These are phyloP conservation scores for Colletotrichum siamense DNA, from an alignment of 2,329 filamentous ascomycete genomes.

Conservation along the genomic window DNA sequence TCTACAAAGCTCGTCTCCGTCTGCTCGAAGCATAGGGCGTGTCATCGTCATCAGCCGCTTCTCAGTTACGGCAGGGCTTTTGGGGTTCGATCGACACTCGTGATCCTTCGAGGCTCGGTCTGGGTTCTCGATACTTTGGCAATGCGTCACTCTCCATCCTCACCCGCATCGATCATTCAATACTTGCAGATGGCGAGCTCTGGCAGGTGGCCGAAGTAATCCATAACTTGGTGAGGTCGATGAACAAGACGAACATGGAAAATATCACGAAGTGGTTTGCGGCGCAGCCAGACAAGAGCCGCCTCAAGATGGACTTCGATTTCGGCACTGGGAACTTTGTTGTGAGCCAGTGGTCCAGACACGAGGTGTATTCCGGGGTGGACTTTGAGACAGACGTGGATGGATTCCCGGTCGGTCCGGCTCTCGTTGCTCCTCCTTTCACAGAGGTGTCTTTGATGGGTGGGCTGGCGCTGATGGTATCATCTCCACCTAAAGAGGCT, in stretches of 20 bases:
- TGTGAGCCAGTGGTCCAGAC: not conserved
- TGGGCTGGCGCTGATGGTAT: not conserved
- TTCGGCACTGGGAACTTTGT: not conserved
- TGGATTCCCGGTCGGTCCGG: fast-evolving
- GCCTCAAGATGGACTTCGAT: not conserved
- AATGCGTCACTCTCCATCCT: not conserved
- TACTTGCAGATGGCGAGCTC: not conserved
- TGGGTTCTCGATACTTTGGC: not conserved
- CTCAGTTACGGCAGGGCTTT: not conserved
- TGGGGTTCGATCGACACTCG: not conserved
- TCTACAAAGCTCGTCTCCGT: not conserved
- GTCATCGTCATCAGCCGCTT: not conserved
- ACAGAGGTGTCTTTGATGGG: not conserved
- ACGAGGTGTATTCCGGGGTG: not conserved
- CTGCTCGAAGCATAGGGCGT: not conserved
- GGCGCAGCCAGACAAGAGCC: not conserved
- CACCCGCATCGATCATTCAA: fast-evolving
- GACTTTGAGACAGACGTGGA: not conserved
- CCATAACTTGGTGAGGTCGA: not conserved
- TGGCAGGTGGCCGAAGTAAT: not conserved
- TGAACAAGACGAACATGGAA: not conserved
- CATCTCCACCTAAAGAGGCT: not conserved
- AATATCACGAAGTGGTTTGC: not conserved
- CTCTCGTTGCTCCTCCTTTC: not conserved
- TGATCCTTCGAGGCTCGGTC: not conserved